Conservation (phyloP, 805 yeast species). For the Vanderwaltozyma yarrowii region DNA sequence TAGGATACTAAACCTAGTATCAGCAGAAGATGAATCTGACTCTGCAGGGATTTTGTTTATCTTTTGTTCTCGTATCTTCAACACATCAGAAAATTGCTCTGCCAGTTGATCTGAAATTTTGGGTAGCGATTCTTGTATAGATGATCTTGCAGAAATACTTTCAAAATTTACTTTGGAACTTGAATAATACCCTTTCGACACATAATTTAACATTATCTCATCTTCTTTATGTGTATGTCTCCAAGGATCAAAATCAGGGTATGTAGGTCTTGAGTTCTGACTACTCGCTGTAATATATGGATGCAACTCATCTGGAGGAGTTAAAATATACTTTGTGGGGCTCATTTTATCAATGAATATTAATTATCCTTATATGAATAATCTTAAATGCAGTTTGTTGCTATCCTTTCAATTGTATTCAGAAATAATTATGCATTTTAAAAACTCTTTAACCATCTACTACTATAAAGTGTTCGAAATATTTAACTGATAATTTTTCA, state of each 20-base stretch:
- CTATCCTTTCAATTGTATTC: too few species aligned
- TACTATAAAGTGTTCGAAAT: too few species aligned
- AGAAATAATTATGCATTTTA: too few species aligned
- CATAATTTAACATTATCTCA: constrained; percentile 22
- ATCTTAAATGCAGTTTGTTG: too few species aligned
- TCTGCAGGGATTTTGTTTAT: constrained; percentile 21
- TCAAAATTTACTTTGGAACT: constrained; percentile 28
- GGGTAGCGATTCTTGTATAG: constrained; percentile 25
- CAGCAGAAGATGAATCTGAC: neutral
- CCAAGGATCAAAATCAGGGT: constrained; percentile 31
- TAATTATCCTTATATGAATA: too few species aligned
- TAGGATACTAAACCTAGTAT: constrained; percentile 8
- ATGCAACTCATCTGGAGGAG: constrained; percentile 28
- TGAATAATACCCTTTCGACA: constrained; percentile 26
- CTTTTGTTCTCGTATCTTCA: constrained; percentile 24
- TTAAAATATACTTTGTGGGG: constrained; percentile 20
- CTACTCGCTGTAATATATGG: constrained; percentile 12
- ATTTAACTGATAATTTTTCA: neutral
- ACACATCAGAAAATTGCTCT: constrained; percentile 19
- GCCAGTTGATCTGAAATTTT: constrained; percentile 23
- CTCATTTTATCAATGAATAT: constrained; percentile 4
- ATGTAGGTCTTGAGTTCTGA: constrained; percentile 8
- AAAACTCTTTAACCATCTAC: too few species aligned
- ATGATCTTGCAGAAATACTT: constrained; percentile 29
- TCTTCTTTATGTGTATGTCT: constrained; percentile 24